Base-by-base conservation (phyloP, 495 filamentous ascomycete genomes). In the Lophiostoma macrostomum region DNA sequence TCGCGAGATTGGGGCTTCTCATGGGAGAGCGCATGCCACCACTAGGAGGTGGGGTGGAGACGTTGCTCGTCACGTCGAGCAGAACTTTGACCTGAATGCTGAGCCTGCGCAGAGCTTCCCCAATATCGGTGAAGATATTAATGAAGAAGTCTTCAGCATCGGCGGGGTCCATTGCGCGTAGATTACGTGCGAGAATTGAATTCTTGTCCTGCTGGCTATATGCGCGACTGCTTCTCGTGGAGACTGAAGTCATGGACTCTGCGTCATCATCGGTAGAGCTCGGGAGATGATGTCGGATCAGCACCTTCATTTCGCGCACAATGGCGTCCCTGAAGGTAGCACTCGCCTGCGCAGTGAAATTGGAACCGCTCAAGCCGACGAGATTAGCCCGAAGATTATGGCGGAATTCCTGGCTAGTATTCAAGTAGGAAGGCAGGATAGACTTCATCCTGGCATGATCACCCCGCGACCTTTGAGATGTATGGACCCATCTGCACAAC, bases 251-350 rank as follows among this genome's bases (percentile, higher is more conserved):
- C 69, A 90, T 81, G 1, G 89, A 95, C 64, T 96, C 90, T 48
- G 82, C 86, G 61, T 97, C 93, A 63, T 97, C 91, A 47, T 96
- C 91, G 62, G 80, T 91, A 28, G 89, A 93, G 58, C 87, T 93
- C 3, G 93, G 93, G 39, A 99, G 76, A 24, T 90, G 84, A 48
- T 83, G 77, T 30, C 89, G 84, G 38, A 99, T 93, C 18, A 97
- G 74, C 18, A 78, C 83, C 56, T 91, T 88, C 64, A 96, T 85
- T 70, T 97, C 93, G 16, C 87, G 82, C 41, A 95, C 71, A 12
- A 91, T 80, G 0, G 88, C 82, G n/a, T 91, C 91, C 54, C 90
- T 82, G 70, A 95, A 96, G 1, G 87, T 83, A 14, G 85, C 80
- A 11, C 90, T 85, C 23, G 93, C 93, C 28, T 85, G 80, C 22